Evolutionary conservation across 495 filamentous ascomycete species (phyloP), one percentile per base, ranked within the genome.

Genomic region (Podospora sp.): DNA sequence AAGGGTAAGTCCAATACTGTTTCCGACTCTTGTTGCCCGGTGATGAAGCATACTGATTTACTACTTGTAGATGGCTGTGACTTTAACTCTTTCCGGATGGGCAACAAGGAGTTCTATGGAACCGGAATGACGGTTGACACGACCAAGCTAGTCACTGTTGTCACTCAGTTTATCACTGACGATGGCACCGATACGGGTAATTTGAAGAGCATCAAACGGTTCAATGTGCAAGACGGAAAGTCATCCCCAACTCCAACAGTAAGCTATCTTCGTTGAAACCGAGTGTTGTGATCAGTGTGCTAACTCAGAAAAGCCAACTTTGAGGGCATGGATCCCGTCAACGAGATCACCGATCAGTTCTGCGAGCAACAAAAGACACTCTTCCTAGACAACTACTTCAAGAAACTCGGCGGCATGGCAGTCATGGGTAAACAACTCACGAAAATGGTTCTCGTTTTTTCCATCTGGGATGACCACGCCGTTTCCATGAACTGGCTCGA

Each of bases 401-500:
- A 72, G 35, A 68, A 77, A 21, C 75, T 85, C 51, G 90, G 90
- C 65, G 89, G 87, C 20, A 68, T 91, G 66, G 69, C 73, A 9
- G 75, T 71, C 11, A 88, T 91, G 84, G 81, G 87, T 46, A 77
- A 81, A 21, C 82, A 79, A 6, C 68, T 91, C 35, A 75, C 78
- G 16, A 86, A 86, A 52, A 90, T 90, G 89, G 89, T 90, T 40
- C 80, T 92, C 21, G 87, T 89, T 60, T 81, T 92, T 78, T 84
- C 80, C 69, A 71, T 92, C 58, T 92, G 90, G 90, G 89, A 91
- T 73, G 90, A 92, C 75, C 82, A 90, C 40, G 72, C 72, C 55
- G 81, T 83, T 68, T 80, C 86, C 71, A 92, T 91, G 90, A 82
- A 87, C 66, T 92, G 90, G 90, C 84, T 92, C 60, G 90, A 92